Percentiles rank a stretch among this genome's conserved stretches.
Conservation (phyloP, 768 basidiomycete genomes). For the Phylloporus sp. region DNA sequence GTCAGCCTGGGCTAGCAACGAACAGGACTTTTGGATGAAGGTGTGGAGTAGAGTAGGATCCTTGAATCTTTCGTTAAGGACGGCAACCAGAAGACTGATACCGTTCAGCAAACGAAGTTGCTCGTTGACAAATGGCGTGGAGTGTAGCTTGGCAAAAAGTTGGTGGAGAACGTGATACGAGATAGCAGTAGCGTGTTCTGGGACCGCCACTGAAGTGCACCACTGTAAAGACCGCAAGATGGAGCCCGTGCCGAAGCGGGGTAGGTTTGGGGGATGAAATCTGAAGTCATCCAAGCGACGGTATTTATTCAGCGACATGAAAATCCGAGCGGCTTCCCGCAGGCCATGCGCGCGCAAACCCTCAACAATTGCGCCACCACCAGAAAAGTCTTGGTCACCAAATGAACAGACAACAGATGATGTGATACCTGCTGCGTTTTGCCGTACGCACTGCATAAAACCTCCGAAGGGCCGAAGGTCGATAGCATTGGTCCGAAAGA, state of each 20-base stretch:
- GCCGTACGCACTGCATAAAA: conserved; percentile 35
- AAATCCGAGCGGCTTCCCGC: conserved; percentile 40
- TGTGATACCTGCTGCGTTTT: conserved; percentile 55
- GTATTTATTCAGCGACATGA: conserved; percentile 50
- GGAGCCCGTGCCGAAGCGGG: conserved; percentile 46
- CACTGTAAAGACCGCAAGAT: conserved; percentile 58
- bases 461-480: conserved; percentile 25
- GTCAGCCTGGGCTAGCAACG: conserved; percentile 65
- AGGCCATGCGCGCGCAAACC: conserved; percentile 39
- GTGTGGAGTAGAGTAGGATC: conserved; percentile 61
- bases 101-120: conserved; percentile 72
- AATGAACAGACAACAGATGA: conserved; percentile 58
- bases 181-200: conserved; percentile 48
- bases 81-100: conserved; percentile 70
- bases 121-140: conserved; percentile 75
- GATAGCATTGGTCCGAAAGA: conserved; percentile 34
- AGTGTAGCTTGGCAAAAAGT: conserved; percentile 63
- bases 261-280: conserved; percentile 64
- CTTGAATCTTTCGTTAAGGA: conserved; percentile 50
- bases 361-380: conserved; percentile 45
- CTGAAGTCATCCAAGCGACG: conserved; percentile 46
- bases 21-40: conserved; percentile 62
- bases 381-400: conserved; percentile 62
- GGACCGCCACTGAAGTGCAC: conserved; percentile 44
- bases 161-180: conserved; percentile 77